Conservation (phyloP, 2,329 filamentous ascomycete species). For the Alternaria incomplexa region DNA sequence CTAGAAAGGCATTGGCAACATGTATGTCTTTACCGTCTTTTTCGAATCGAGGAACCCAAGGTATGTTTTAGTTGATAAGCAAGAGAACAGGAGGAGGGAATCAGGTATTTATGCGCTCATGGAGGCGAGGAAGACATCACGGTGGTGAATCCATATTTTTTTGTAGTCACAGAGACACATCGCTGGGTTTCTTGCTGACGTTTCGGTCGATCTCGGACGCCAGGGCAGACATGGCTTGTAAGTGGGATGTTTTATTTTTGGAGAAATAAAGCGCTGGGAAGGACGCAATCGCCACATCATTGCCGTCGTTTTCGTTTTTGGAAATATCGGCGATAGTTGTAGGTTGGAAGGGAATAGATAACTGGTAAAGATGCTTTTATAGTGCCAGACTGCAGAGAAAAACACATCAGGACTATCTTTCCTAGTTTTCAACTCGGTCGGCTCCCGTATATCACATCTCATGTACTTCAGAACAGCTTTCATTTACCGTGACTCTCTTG, state of each 20-base stretch:
- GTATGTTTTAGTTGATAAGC: not conserved
- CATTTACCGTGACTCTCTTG: not conserved
- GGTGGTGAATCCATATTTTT: not conserved
- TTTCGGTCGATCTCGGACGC: not conserved
- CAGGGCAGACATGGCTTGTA: not conserved
- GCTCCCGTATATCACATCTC: not conserved
- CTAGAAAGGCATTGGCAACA: not conserved
- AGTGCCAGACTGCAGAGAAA: not conserved
- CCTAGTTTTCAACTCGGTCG: too few relatives aligned
- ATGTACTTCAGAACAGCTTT: not conserved
- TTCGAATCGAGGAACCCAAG: not conserved
- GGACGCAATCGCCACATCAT: not conserved
- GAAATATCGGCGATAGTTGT: not conserved
- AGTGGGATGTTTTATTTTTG: not conserved
- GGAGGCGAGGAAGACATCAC: not conserved
- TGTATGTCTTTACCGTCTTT: not conserved
- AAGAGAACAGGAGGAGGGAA: not conserved
- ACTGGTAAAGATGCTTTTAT: not conserved
- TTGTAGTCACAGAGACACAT: not conserved
- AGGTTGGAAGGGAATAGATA: accelerated
- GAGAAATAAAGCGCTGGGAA: not conserved
- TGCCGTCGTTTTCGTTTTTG: too few relatives aligned
- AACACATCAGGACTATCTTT: not conserved
- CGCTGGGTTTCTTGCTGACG: not conserved
- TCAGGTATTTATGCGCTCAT: not conserved